Evolutionary conservation across 176 grass and related monocot genomes (phyloP), one percentile per base, ranked within the genome.

Genomic region (Hordeum marinum): DNA sequence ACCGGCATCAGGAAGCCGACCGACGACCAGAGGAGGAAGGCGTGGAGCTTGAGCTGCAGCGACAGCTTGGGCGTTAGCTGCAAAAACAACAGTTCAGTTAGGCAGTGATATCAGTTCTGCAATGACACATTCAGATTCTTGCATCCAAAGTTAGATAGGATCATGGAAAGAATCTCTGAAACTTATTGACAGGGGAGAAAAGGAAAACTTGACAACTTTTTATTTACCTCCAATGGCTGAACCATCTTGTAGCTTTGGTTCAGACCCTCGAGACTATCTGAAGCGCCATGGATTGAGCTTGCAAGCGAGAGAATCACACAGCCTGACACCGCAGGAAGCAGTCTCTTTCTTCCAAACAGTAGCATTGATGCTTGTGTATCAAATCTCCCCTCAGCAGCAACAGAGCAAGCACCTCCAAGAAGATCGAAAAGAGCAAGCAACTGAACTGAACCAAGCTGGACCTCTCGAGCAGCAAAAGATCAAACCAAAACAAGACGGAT

Each of bases 1-100:
- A 91, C 32, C 18, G 92, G 97, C 92, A 99, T 96, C 80, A 99
- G 82, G 62, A 99, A 91, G 17, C 92, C 97, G 40, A 96, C 75
- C 0, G 97, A 99, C 55, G 82, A 91, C 94, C 97, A 99, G 20
- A 96, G 90, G 1, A 99, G 87, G 81, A 99, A 92, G 10, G 94
- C 92, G 40, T 99, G 97, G 31, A 96, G 62, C 76, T 84, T 96
- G 72, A 99, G 88, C 82, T 99, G 97, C 48, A 78, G 25, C 74
- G 86, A 96, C 9, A 92, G 88, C 76, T 92, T 83, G 20, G 90
- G 91, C 7, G 83, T 99, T 54, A 89, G 80, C 97, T 94, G 88
- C 68, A 68, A 67, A 0, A 77, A 40, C 4, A 50, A 20, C 24
- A 74, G 43, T 35, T 18, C 58, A 34, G 66, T 76, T 41, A 83